Base-by-base conservation (phyloP, 2,329 filamentous ascomycete species). In the Colletotrichum sp. region DNA sequence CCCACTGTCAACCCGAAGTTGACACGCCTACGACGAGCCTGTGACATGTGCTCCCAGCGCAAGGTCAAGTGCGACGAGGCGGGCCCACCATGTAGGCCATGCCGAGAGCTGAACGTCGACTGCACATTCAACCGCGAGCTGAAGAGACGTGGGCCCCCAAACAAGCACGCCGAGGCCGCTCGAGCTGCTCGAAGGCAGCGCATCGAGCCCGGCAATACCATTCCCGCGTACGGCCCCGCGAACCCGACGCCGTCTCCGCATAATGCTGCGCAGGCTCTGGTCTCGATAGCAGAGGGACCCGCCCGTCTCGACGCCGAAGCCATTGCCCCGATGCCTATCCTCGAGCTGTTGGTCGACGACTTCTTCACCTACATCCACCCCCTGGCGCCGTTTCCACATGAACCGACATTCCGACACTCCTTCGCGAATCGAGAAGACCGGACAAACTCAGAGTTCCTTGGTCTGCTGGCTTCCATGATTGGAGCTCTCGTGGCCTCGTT, bases 351-450 rank as follows among this genome's bases (percentile, higher is more conserved):
- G 18, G 90, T 96, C 71, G 93, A 95, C 81, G 94, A 96, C 84
- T 96, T 94, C 87, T 96, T 95, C 83, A 95, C 92, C 21, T 95
- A 95, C 80, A 93, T 95, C 67, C 93, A 95, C 78, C 94, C 94
- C 2, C 87, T 96, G 11, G 90, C 90, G 72, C 94, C 94, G 0
- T 95, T 96, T 71, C 94, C 94, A 0, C 94, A 96, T 81, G 93
- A 95, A 80, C 93, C 93, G 0, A 93, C 93, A 6, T 95, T 96
- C 81, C 89, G 93, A 27, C 89, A 91, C 75, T 91, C 91, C 2
- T 94, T 95, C 81, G 87, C 87, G 9, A 88, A 88, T 69, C 88
- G 93, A 38, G 90, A 94, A 78, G 93, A 95, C 79, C 87, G 91
- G 66, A 89, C 87, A 8, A 91, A 91, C 76, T 89, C 90, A 12